These are phyloP conservation scores for Ophiocordyceps australis DNA, from an alignment of 2,329 filamentous ascomycete genomes.

Conservation along the genomic window DNA sequence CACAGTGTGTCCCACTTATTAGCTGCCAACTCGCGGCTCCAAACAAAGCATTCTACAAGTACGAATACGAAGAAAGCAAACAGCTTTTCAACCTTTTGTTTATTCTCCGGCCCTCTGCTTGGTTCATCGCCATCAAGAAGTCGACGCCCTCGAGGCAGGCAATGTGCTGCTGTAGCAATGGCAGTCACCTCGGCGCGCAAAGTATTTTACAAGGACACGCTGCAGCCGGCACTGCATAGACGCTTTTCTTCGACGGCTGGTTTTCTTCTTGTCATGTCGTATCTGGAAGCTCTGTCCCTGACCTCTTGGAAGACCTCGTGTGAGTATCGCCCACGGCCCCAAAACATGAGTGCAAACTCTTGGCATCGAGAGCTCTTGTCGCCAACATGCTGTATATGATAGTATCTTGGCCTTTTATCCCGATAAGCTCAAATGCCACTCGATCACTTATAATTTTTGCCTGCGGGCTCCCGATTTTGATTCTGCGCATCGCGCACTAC, in stretches of 20 bases:
- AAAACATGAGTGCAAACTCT: no score
- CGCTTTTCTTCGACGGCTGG: conserved; percentile 67
- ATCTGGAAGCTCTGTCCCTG: conserved; percentile 51
- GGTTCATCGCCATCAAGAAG: no score
- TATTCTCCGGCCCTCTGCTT: no score
- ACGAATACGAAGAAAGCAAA: no score
- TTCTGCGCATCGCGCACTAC: conserved; percentile 72
- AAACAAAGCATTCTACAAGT: no score
- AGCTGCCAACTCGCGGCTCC: no score
- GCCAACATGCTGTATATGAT: no score
- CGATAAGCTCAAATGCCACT: conserved; percentile 56
- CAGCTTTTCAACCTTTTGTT: no score
- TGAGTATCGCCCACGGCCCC: no score
- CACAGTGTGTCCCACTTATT: no score
- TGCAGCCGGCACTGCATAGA: conserved; percentile 75
- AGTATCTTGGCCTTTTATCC: conserved; percentile 82
- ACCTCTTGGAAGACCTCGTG: conserved; percentile 52
- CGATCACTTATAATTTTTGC: conserved; percentile 61
- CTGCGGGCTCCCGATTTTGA: conserved; percentile 58
- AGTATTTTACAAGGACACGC: conserved; percentile 66
- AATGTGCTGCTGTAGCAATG: conserved; percentile 31
- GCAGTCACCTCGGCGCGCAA: conserved; percentile 33
- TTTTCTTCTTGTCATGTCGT: conserved; percentile 53
- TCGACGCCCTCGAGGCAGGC: no score
- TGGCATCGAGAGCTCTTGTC: no score